Evolutionary conservation across 2,329 filamentous ascomycete species (phyloP), one percentile per base, ranked within the genome.

Genomic region (Sphaerulina vaccinii): DNA sequence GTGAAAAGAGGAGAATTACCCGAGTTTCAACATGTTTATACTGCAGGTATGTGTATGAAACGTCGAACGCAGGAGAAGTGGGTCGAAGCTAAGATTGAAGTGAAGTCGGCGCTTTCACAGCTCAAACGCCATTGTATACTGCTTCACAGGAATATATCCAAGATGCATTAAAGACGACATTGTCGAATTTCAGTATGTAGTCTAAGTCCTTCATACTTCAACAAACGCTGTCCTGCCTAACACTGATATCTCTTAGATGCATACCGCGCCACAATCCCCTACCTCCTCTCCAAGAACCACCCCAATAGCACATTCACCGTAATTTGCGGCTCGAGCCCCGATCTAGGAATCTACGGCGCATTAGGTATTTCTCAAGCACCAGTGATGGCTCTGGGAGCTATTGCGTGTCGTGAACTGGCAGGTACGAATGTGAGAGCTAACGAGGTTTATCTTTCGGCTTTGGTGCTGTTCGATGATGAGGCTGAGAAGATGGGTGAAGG

Each of bases 11-110:
- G 71, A 11, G 58, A 67, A 40, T 53, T 73, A 35, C 70, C 70
- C 1, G 51, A 63, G 9, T 73, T 73, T 45, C 71, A 73, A 51
- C 70, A 73, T 54, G 71, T 73, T 5, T 72, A 64, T 44, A 51
- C 64, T 29, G 56, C 59, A 18, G 65, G 69, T 72, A 48, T 42
- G 63, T 51, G 13, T n/a, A n/a, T n/a, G 13, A 35, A 35, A 35
- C 13, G 13, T 35, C 5, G 13, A 6, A 5, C 32, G 32, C n/a
- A n/a, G n/a, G n/a, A n/a, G n/a, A n/a, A n/a, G n/a, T n/a, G n/a
- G n/a, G n/a, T n/a, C n/a, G n/a, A 38, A 38, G 7, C 4, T 38
- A 11, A 19, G 7, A 9, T 18, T 15, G 40, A 49, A 3, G 46
- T 32, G 11, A 11, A 68, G 67, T 60, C 27, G 69, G 67, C 18